These are phyloP conservation scores for Rhynchosporium agropyri DNA, from an alignment of 2,329 filamentous ascomycete genomes.

Conservation along the genomic window DNA sequence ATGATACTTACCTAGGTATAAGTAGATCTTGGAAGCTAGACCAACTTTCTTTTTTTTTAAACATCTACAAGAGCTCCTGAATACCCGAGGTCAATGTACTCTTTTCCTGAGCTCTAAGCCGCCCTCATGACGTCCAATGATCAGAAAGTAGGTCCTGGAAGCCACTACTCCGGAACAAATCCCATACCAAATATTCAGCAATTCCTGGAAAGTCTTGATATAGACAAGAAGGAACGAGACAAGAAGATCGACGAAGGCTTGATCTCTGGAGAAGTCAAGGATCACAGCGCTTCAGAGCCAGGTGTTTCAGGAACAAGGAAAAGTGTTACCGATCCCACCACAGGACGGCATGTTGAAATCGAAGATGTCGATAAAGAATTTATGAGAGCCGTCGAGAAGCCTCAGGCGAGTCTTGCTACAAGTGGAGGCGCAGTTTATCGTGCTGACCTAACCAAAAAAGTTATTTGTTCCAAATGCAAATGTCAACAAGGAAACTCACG, in stretches of 20 bases:
- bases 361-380: constrained; percentile 76
- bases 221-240: constrained; percentile 77
- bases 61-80: not conserved
- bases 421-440: not conserved
- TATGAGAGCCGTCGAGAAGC: constrained; percentile 71
- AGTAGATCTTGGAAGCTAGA: not conserved
- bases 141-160: constrained; percentile 48
- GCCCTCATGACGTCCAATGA: constrained; percentile 24
- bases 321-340: constrained; percentile 82
- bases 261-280: constrained; percentile 44
- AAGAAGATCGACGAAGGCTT: constrained; percentile 62
- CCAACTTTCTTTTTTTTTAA: not conserved
- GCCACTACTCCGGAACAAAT: constrained; percentile 82
- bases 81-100: no score
- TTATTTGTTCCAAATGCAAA: constrained; percentile 90
- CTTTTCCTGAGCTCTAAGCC: not conserved
- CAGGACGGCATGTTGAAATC: constrained; percentile 82
- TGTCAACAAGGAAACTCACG: constrained; percentile 71
- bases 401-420: constrained; percentile 54
- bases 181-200: constrained; percentile 86
- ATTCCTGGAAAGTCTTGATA: constrained; percentile 78
- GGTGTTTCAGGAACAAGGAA: constrained; percentile 51
- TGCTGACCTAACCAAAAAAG: constrained; percentile 44
- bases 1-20: not conserved
- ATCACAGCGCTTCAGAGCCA: constrained; percentile 48